A percentile compares a stretch with the other conserved stretches of the same genome.
These are phyloP conservation scores for Monosporascus cannonballus DNA, from an alignment of 2,329 filamentous ascomycete genomes.

Conservation along the genomic window DNA sequence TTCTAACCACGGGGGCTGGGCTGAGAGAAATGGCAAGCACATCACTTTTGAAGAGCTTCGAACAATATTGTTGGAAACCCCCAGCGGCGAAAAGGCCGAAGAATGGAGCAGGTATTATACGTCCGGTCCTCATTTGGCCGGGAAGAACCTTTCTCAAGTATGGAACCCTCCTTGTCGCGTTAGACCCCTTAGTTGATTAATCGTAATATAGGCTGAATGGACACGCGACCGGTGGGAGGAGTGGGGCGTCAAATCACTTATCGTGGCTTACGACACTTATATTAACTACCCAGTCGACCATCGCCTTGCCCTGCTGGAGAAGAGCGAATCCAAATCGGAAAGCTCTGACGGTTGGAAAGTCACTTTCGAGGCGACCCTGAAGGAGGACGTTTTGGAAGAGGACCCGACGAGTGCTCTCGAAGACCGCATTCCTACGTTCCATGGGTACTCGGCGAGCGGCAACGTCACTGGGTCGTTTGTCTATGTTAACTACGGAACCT, in stretches of 20 bases:
- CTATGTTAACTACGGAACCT: conserved; percentile 88
- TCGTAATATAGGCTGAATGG: conserved; percentile 54
- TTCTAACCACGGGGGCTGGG: conserved; percentile 22
- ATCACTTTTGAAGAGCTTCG: conserved; percentile 46
- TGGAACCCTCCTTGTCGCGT: neutral
- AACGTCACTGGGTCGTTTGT: conserved; percentile 86
- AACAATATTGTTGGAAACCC: conserved; percentile 51
- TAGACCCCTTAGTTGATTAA: too few species aligned
- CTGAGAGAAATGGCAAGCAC: conserved; percentile 7
- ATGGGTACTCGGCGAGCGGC: conserved; percentile 87
- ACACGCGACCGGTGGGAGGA: conserved; percentile 68
- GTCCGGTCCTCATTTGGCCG: conserved; percentile 67
- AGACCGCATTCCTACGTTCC: conserved; percentile 80
- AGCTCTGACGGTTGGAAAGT: conserved; percentile 46
- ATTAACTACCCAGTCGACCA: conserved; percentile 73
- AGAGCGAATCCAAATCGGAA: conserved; percentile 29
- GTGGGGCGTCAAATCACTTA: conserved; percentile 59
- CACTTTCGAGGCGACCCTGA: conserved; percentile 71
- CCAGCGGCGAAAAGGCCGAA: conserved; percentile 48
- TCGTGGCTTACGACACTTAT: conserved; percentile 69
- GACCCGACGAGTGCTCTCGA: conserved; percentile 70
- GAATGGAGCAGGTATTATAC: conserved; percentile 79
- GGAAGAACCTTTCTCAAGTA: conserved; percentile 69
- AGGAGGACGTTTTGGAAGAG: conserved; percentile 78
- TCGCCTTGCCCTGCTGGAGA: conserved; percentile 59